These are phyloP conservation scores for Kingdonia uniflora DNA, from an alignment of 164 flowering plant species.

Conservation along the genomic window DNA sequence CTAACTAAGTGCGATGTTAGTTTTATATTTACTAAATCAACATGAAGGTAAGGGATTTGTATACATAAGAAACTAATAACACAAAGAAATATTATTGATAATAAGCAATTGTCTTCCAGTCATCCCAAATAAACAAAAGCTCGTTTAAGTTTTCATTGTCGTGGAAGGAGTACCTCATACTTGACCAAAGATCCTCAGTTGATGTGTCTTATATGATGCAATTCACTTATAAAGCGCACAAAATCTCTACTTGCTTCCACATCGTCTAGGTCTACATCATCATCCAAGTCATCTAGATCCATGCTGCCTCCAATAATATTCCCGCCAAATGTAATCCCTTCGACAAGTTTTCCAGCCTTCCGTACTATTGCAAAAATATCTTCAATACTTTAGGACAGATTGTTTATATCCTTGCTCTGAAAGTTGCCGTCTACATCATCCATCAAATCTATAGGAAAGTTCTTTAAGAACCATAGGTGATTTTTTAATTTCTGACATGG, in stretches of 20 bases:
- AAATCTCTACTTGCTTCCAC: conserved; percentile 68
- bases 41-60: no score
- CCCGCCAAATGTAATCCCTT: conserved; percentile 28
- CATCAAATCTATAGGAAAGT: conserved; percentile 52
- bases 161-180: conserved; percentile 8
- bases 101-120: background rate
- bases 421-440: conserved; percentile 29
- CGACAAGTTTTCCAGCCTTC: conserved; percentile 52
- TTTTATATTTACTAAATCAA: no score
- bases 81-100: background rate
- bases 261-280: conserved; percentile 55
- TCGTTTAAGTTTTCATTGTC: background rate
- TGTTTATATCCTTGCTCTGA: conserved; percentile 20
- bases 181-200: background rate
- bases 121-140: background rate
- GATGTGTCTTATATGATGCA: background rate
- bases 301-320: conserved; percentile 41
- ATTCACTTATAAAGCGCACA: conserved; percentile 45
- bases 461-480: conserved; percentile 75
- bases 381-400: conserved; percentile 47
- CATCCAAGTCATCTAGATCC: conserved; percentile 67
- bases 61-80: background rate
- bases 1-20: no score
- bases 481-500: conserved; percentile 55
- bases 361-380: conserved; percentile 53